Evolutionary conservation across 805 yeast genomes (phyloP), one percentile per base, ranked within the genome.

Genomic region (Wickerhamiella qilinensis): DNA sequence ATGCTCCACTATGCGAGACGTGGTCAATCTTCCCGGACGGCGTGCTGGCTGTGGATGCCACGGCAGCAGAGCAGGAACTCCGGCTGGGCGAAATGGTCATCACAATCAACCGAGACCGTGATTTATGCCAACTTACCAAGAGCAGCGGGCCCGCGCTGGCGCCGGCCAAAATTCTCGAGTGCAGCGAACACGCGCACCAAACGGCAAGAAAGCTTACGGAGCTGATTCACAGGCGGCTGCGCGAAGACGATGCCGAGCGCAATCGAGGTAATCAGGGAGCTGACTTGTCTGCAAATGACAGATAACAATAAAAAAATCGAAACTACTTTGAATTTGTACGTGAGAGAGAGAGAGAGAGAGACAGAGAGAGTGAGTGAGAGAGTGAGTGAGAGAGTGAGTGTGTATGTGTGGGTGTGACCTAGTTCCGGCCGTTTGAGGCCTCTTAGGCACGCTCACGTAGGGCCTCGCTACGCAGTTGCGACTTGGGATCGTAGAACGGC

Each of bases 101-200:
- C 24, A 84, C 98, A 0, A 59, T 86, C 41, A 91, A 91, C 56
- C 83, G 80, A 48, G 88, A 88, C 54, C 71, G 88, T 47, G 98
- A 91, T 51, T 64, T 91, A 6, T 86, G 94, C 36, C 98, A 91
- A 55, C 67, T 91, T 21, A 69, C 79, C 32, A 91, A 88, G 53
- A 81, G 85, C 24, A 98, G 97, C 37, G 96, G 94, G 0, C 62
- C 81, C 34, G 81, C 86, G 5, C 72, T 88, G 46, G 86, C 82
- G 50, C 83, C 91, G 0, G 52, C 68, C 28, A 62, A 69, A 20
- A 59, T 88, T 36, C 63, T 83, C 64, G 73, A 75, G 20, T 77
- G 91, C 54, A 69, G 80, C 24, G 70, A 69, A 41, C 62, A 67
- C 40, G 91, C 94, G 1, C 73, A 70, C 49, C 54, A 56, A 3